A percentile compares a stretch with the other conserved stretches of the same genome.
phyloP scores from a whole-genome alignment of 2,329 filamentous ascomycete species.

The Geosmithia flava region DNA sequence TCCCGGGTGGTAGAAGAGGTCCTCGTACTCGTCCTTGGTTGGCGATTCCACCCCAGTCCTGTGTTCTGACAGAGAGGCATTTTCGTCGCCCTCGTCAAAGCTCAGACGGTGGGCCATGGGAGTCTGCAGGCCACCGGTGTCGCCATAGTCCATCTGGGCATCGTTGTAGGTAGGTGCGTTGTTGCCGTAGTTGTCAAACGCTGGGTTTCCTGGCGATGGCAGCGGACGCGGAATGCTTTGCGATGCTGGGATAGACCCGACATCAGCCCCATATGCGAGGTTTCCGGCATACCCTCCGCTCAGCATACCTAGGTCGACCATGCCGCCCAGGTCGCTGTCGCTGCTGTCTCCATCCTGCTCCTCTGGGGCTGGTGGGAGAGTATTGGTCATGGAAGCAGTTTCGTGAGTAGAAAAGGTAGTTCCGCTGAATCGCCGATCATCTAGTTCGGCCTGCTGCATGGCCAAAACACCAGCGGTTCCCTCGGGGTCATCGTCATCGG shows the following conservation, averaged over 20 bases:
- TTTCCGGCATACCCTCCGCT: constrained; percentile 56
- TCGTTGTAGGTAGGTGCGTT: constrained; percentile 32
- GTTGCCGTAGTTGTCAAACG: constrained; percentile 12
- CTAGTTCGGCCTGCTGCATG: constrained; percentile 73
- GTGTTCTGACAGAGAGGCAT: constrained; percentile 41
- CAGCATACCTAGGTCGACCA: constrained; percentile 61
- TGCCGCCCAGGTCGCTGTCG: constrained; percentile 54
- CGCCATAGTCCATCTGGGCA: constrained; percentile 73
- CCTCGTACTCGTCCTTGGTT: constrained; percentile 62
- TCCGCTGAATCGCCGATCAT: constrained; percentile 41
- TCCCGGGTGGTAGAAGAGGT: constrained; percentile 89
- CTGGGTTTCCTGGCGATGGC: constrained; percentile 28
- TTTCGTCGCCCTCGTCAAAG: constrained; percentile 88
- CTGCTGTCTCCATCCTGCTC: constrained; percentile 44
- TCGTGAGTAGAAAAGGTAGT: constrained; percentile 17
- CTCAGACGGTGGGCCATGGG: constrained; percentile 65
- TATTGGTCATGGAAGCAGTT: constrained; percentile 15
- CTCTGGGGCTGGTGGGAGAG: constrained; percentile 34
- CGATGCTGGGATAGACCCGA: constrained; percentile 24
- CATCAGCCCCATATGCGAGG: constrained; percentile 35
- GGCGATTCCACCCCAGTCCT: constrained; percentile 52
- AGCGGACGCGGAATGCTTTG: constrained; percentile 34
- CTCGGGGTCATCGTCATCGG: constrained; percentile 77
- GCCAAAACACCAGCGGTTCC: constrained; percentile 74
- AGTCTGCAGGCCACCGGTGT: constrained; percentile 77